Evolutionary conservation across 345 rosid genomes (phyloP).

Genomic region (Brassica rapa): DNA sequence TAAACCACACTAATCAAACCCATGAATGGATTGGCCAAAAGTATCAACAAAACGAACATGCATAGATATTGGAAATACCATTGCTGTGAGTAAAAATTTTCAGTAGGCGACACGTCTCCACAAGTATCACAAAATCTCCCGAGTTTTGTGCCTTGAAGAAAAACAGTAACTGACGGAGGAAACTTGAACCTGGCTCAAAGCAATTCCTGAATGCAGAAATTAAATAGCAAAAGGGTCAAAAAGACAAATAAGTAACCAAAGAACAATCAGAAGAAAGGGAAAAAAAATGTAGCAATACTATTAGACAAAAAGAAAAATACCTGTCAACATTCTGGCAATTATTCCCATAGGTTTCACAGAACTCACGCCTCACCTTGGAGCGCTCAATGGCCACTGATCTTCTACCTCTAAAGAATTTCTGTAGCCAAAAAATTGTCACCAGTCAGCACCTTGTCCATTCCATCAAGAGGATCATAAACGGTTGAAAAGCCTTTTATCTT

Average conservation of each 20-base stretch:
- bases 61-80: conserved; percentile 45
- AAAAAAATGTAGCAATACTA: background rate
- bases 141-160: conserved; percentile 63
- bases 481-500: background rate
- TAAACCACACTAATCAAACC: conserved; percentile 28
- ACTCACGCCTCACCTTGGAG: conserved; percentile 63
- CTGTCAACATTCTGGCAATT: conserved; percentile 74
- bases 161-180: conserved; percentile 74
- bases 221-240: background rate
- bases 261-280: background rate
- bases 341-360: conserved; percentile 61
- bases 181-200: conserved; percentile 84
- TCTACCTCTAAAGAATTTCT: conserved; percentile 98
- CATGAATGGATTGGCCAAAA: conserved; percentile 21
- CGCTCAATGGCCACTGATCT: conserved; percentile 66
- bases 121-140: conserved; percentile 61
- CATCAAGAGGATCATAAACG: conserved; percentile 12
- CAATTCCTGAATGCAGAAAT: conserved; percentile 59
- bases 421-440: conserved; percentile 40
- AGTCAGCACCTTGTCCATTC: conserved; percentile 42
- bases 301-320: conserved; percentile 39
- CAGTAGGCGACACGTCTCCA: conserved; percentile 68
- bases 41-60: conserved; percentile 30
- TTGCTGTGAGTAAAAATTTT: conserved; percentile 50
- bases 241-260: background rate